These are phyloP conservation scores for Tuber aestivum DNA, from an alignment of 495 filamentous ascomycete genomes.

Conservation along the genomic window DNA sequence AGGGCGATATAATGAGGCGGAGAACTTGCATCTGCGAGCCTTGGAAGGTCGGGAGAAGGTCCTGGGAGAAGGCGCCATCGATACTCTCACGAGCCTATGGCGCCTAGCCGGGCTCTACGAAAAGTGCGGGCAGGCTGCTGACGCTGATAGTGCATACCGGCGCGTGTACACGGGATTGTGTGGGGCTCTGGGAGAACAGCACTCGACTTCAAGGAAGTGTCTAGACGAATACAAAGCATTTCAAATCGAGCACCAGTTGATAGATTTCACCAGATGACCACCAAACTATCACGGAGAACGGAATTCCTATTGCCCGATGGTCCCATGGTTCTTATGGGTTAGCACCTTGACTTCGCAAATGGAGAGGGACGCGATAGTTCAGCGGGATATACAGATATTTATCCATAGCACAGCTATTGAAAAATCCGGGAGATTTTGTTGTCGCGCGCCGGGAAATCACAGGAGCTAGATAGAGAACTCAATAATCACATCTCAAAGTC, in stretches of 20 bases:
- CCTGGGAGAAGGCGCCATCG: slow-evolving; percentile 6
- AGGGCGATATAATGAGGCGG: slow-evolving; percentile 25
- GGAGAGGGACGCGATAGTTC: background rate
- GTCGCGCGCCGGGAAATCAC: background rate
- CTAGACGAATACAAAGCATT: background rate
- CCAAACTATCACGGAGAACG: background rate
- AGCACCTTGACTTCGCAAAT: background rate
- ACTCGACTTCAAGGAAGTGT: background rate
- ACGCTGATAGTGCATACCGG: background rate
- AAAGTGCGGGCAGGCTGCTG: background rate
- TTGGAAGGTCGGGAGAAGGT: slow-evolving; percentile 14
- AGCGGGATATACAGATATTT: background rate
- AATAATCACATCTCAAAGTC: background rate
- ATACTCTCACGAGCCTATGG: background rate
- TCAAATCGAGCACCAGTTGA: background rate
- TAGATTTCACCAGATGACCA: background rate
- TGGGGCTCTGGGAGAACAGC: background rate
- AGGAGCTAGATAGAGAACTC: background rate
- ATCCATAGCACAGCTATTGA: background rate
- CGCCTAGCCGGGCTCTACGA: background rate
- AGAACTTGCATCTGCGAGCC: slow-evolving; percentile 16
- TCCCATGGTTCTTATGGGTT: background rate
- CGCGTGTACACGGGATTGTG: background rate
- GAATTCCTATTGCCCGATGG: background rate
- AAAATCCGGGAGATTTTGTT: background rate